Percentiles rank a stretch among this genome's conserved stretches.
Evolutionary conservation across 2,329 filamentous ascomycete species (phyloP).

Genomic region (Hypoxylon sp.): DNA sequence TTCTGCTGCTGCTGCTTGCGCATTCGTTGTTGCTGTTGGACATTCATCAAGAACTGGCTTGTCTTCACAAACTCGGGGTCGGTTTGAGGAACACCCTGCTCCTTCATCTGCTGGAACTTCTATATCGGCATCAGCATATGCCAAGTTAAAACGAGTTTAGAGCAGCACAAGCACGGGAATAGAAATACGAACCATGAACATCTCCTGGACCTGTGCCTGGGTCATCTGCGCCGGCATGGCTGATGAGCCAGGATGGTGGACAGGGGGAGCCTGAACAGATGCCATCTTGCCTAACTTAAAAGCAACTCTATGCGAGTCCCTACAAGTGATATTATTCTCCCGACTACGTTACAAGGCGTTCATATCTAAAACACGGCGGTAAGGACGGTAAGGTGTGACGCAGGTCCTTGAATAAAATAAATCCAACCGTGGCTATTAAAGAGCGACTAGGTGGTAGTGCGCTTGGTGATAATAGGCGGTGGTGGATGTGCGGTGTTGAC

Average conservation of each 20-base stretch:
- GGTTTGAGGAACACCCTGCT: conserved; percentile 81
- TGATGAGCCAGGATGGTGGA: conserved; percentile 74
- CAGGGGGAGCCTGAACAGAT: conserved; percentile 81
- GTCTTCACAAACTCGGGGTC: conserved; percentile 92
- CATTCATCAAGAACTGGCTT: conserved; percentile 79
- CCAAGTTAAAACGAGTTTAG: background rate
- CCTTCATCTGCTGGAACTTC: conserved; percentile 93
- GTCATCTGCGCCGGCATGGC: conserved; percentile 77
- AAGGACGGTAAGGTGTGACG: conserved; percentile 39
- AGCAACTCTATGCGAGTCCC: conserved; percentile 41
- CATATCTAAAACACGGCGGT: conserved; percentile 49
- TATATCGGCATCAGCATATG: conserved; percentile 61
- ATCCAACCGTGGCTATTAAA: conserved; percentile 29
- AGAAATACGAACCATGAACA: conserved; percentile 68
- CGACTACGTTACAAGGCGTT: conserved; percentile 46
- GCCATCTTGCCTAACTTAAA: conserved; percentile 72
- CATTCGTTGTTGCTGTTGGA: conserved; percentile 77
- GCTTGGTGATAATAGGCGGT: conserved; percentile 27
- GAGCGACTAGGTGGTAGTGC: conserved; percentile 29
- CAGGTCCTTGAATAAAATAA: conserved; percentile 9
- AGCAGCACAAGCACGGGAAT: conserved; percentile 25
- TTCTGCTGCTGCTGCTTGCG: conserved; percentile 72
- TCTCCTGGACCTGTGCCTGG: conserved; percentile 83
- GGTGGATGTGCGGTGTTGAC: conserved; percentile 23
- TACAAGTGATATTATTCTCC: conserved; percentile 45